Conservation (phyloP, 768 basidiomycete species). For the Pleurotus sapidus region DNA sequence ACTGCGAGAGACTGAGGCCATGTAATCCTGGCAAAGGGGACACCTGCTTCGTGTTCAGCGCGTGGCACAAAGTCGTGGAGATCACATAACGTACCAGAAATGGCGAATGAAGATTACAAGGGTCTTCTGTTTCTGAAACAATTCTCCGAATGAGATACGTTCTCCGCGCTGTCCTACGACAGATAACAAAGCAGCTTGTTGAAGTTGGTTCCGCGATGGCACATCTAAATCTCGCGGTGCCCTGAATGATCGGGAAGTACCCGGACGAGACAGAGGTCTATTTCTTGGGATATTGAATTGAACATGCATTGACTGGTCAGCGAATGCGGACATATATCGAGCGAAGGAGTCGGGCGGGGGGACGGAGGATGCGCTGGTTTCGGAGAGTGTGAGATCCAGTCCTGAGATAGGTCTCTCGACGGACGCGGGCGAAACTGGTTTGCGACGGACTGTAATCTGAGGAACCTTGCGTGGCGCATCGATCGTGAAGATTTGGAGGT, state of each 20-base stretch:
- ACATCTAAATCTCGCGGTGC: neutral
- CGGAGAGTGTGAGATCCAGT: neutral
- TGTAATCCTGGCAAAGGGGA: slow-evolving; percentile 67
- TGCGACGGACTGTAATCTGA: slow-evolving; percentile 1
- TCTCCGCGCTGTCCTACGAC: slow-evolving; percentile 56
- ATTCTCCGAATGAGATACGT: slow-evolving; percentile 49
- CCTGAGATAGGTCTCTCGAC: neutral
- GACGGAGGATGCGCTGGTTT: neutral
- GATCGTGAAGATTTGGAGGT: neutral
- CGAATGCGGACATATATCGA: slow-evolving; percentile 1
- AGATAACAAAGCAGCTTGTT: slow-evolving; percentile 38
- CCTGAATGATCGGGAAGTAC: neutral
- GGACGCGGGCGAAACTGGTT: neutral
- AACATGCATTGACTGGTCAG: slow-evolving; percentile 6
- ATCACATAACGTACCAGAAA: slow-evolving; percentile 38
- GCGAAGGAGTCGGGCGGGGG: slow-evolving; percentile 4
- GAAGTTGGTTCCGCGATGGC: slow-evolving; percentile 11
- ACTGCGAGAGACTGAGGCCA: slow-evolving; percentile 53
- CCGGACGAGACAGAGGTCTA: neutral
- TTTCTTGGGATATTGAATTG: slow-evolving; percentile 1
- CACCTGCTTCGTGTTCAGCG: slow-evolving; percentile 26
- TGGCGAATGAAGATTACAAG: slow-evolving; percentile 69
- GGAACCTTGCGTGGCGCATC: neutral
- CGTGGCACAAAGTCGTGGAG: neutral
- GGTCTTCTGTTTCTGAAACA: slow-evolving; percentile 47